Percentiles rank a stretch among this genome's conserved stretches.
These are phyloP conservation scores for Kodamaea ohmeri DNA, from an alignment of 1,139 yeast genomes.

Conservation along the genomic window DNA sequence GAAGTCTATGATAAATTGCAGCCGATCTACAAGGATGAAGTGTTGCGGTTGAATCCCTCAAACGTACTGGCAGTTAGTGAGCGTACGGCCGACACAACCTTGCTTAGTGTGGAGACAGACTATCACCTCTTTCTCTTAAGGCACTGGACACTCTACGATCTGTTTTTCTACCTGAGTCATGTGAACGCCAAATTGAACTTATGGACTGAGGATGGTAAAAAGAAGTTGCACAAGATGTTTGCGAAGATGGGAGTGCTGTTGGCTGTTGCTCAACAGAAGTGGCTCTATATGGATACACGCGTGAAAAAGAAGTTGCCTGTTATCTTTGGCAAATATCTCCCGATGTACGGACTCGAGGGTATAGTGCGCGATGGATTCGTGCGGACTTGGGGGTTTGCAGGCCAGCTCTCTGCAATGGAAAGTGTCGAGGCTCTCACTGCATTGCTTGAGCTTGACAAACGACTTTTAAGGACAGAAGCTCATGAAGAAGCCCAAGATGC, in stretches of 20 bases:
- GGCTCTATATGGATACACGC: constrained; percentile 85
- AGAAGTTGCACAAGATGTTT: constrained; percentile 81
- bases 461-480: constrained; percentile 15
- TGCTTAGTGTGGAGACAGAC: constrained; percentile 72
- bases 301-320: constrained; percentile 71
- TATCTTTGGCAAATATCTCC: constrained; percentile 68
- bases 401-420: constrained; percentile 88
- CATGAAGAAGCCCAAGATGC: constrained; percentile 11
- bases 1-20: constrained; percentile 70
- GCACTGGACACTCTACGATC: constrained; percentile 90
- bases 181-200: constrained; percentile 82
- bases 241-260: constrained; percentile 96
- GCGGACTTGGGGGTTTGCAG: constrained; percentile 81
- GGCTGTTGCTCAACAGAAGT: constrained; percentile 83
- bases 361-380: constrained; percentile 83
- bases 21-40: constrained; percentile 82
- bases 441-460: constrained; percentile 65
- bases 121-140: constrained; percentile 82
- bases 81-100: constrained; percentile 61
- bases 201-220: constrained; percentile 92
- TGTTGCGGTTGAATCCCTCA: constrained; percentile 56
- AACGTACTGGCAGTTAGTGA: constrained; percentile 22
- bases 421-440: constrained; percentile 89
- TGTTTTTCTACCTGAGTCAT: constrained; percentile 85
- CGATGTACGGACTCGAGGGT: constrained; percentile 78